These are phyloP conservation scores for Paramyrothecium sp. DNA, from an alignment of 2,329 filamentous ascomycete genomes.

Conservation along the genomic window DNA sequence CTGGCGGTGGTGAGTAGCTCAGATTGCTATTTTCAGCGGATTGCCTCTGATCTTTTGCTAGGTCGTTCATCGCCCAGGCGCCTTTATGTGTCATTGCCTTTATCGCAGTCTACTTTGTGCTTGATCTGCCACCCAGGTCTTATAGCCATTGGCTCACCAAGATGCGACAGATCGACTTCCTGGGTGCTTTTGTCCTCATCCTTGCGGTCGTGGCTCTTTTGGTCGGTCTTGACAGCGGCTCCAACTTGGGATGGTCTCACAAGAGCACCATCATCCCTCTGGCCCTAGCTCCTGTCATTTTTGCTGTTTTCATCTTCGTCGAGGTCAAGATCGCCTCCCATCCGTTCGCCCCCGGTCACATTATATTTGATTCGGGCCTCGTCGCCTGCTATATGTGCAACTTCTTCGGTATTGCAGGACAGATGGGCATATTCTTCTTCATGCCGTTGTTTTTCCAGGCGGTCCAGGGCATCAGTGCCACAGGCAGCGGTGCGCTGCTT, in stretches of 20 bases:
- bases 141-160: conserved; percentile 60
- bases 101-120: neutral
- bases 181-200: conserved; percentile 67
- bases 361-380: conserved; percentile 67
- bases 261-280: conserved; percentile 58
- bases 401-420: conserved; percentile 66
- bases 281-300: conserved; percentile 54
- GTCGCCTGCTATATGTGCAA: conserved; percentile 69
- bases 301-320: conserved; percentile 65
- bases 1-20: conserved; percentile 65
- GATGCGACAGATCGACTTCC: conserved; percentile 68
- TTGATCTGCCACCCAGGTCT: neutral
- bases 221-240: conserved; percentile 69
- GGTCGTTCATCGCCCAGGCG: neutral
- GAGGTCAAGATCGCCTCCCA: conserved; percentile 67
- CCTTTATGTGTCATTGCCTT: neutral
- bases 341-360: conserved; percentile 72
- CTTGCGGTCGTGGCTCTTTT: conserved; percentile 64
- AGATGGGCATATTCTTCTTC: conserved; percentile 63
- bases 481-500: conserved; percentile 62
- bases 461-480: conserved; percentile 62
- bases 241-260: conserved; percentile 67
- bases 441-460: conserved; percentile 77
- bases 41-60: neutral
- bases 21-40: neutral